Evolutionary conservation across 371 early-diverging fungal species (phyloP).

Genomic region (Sporodiniella umbellata): DNA sequence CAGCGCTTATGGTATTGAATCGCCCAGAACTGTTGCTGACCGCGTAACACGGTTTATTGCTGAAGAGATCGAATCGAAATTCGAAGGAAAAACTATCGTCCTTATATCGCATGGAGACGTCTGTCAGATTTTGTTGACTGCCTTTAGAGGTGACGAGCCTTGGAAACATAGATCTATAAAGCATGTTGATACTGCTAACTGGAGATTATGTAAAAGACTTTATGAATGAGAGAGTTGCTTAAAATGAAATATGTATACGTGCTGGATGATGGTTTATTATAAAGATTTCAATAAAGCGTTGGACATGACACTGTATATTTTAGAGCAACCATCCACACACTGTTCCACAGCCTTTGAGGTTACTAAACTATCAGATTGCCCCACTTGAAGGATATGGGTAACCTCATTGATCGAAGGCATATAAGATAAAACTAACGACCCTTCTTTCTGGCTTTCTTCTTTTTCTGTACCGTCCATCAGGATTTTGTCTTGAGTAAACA

Average conservation of each 20-base stretch:
- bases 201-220: too few species aligned
- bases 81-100: constrained; percentile 36
- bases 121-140: constrained; percentile 41
- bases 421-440: constrained; percentile 73
- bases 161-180: constrained; percentile 42
- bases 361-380: constrained; percentile 54
- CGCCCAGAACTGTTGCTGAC: constrained; percentile 37
- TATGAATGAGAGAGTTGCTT: too few species aligned
- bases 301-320: constrained; percentile 77
- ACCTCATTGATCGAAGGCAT: constrained; percentile 89
- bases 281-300: constrained; percentile 44
- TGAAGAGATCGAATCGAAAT: constrained; percentile 34
- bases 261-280: constrained; percentile 1
- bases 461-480: constrained; percentile 68
- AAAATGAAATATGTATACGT: background rate
- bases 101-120: constrained; percentile 50
- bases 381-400: constrained; percentile 84
- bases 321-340: constrained; percentile 81
- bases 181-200: constrained; percentile 48
- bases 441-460: constrained; percentile 70
- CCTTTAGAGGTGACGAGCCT: constrained; percentile 30
- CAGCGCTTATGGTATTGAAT: constrained; percentile 28
- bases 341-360: constrained; percentile 71
- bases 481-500: constrained; percentile 43
- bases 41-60: constrained; percentile 37